Percentiles rank a stretch among this genome's conserved stretches.
Evolutionary conservation across 371 early-diverging fungal genomes (phyloP).

Genomic region (Apophysomyces sp.): DNA sequence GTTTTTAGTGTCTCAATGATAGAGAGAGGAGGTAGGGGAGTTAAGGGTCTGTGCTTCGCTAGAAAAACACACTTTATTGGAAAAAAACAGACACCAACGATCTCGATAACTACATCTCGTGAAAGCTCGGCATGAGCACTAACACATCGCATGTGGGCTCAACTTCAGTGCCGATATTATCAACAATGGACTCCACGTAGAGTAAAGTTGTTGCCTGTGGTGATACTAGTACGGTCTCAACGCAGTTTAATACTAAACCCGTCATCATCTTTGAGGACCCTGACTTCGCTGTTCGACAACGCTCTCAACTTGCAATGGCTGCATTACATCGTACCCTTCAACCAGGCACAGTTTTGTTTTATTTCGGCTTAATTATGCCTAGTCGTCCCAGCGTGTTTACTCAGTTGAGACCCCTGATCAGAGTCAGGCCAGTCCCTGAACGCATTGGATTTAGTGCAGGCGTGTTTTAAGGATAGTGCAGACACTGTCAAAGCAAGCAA

Average conservation of each 20-base stretch:
- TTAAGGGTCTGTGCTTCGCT: no score
- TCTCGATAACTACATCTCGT: no score
- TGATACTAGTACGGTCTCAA: no score
- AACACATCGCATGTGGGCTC: no score
- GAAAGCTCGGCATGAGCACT: no score
- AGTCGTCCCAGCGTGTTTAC: neutral
- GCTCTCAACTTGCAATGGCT: neutral
- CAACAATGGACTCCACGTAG: no score
- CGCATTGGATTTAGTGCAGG: neutral
- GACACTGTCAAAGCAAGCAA: neutral
- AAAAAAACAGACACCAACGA: no score
- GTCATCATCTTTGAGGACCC: neutral
- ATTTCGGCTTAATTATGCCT: neutral
- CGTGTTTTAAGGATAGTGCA: neutral
- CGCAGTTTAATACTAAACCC: neutral
- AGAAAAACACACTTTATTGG: no score
- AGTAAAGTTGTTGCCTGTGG: no score
- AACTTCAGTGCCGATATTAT: no score
- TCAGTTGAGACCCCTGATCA: neutral
- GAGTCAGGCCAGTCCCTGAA: neutral
- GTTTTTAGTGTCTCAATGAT: no score
- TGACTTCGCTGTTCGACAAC: neutral
- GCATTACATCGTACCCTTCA: neutral
- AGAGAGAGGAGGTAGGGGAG: no score
- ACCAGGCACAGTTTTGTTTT: neutral